phyloP scores from a whole-genome alignment of 306 rosid genomes.

The Glycine latifolia region DNA sequence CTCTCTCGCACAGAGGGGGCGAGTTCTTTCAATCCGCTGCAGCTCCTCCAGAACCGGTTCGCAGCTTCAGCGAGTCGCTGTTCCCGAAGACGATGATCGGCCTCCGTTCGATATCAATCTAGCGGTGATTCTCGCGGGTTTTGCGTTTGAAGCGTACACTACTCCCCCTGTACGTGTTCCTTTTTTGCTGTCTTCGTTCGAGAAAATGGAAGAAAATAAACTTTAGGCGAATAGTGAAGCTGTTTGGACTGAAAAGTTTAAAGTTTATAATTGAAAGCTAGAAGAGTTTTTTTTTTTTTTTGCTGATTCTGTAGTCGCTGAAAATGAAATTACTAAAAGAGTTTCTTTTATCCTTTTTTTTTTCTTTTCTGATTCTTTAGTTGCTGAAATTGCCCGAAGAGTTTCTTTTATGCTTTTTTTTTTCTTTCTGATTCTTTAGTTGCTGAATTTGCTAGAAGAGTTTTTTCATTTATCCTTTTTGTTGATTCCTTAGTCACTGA shows the following conservation, averaged over 20 bases:
- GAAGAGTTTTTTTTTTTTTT: no score
- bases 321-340: no score
- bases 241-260: not conserved
- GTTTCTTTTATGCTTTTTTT: not conserved
- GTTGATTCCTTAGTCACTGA: not conserved
- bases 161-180: slow-evolving; percentile 70
- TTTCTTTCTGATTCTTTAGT: not conserved
- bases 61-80: slow-evolving; percentile 46
- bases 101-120: slow-evolving; percentile 89
- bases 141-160: slow-evolving; percentile 88
- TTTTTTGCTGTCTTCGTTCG: not conserved
- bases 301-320: no score
- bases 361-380: no score
- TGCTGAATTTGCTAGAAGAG: no score
- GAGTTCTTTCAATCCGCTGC: slow-evolving; percentile 44
- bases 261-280: no score
- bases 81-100: slow-evolving; percentile 54
- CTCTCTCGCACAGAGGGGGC: slow-evolving; percentile 41
- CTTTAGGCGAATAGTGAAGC: not conserved
- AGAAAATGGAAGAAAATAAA: slow-evolving; percentile 7
- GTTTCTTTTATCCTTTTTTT: not conserved
- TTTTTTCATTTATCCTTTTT: not conserved
- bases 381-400: no score
- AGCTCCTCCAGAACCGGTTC: slow-evolving; percentile 58
- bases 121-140: slow-evolving; percentile 91